Base-by-base conservation (phyloP, 116 monocot genomes). In the Cymodocea nodosa region DNA sequence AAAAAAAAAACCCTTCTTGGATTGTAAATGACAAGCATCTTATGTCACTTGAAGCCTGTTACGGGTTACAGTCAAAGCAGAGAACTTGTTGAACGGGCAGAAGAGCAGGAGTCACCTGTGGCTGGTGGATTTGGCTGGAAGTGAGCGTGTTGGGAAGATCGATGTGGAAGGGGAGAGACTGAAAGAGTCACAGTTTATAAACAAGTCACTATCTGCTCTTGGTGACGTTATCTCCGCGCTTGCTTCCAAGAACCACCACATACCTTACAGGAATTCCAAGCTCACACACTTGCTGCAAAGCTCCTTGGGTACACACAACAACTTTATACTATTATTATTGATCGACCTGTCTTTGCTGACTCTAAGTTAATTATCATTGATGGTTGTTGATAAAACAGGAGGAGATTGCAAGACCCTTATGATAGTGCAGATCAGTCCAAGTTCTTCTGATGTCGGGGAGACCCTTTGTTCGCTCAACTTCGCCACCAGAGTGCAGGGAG, bases 201-300 rank as follows among this genome's bases (percentile, higher is more conserved):
- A 95, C 61, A 95, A 83, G 69, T 95, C 95, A 4, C 81, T 95
- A 5, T 90, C 95, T 30, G 85, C 95, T 23, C 74, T 95, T 17
- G 95, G 95, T 2, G 95, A 95, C 75, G 90, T 90, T 67, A 87
- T 95, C 11, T 81, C 95, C 51, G 76, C 90, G 35, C 83, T 95
- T 52, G 84, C 95, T 15, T 85, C 90, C 16, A 94, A 90, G 76
- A 90, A 80, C 63, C 77, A 82, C 3, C 90, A 95, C 36, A 85
- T 95, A 68, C 95, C 95, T 20, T 95, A 95, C 67, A 89, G 94
- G 84, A 95, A 95, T 18, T 95, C 95, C 6, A 95, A 95, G 78
- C 85, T 95, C 54, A 95, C 95, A 17, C 90, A 90, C 74, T 72
- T 95, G 75, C 83, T 95, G 11, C 95, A 95, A 60, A 95, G 87